These are phyloP conservation scores for Yarrowia osloensis DNA, from an alignment of 805 yeast genomes.

Conservation along the genomic window DNA sequence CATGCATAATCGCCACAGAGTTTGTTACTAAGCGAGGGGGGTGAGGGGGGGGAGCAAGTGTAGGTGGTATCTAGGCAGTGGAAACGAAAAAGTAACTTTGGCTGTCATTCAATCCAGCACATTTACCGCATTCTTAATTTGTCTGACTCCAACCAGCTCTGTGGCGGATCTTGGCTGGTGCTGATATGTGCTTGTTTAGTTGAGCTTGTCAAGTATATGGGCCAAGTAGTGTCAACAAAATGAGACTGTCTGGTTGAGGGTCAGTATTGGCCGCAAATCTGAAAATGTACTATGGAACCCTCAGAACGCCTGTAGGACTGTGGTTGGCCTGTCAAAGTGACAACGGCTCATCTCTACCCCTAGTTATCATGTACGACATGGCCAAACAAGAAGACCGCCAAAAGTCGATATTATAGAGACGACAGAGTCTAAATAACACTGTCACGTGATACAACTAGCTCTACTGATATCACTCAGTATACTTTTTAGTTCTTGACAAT, in stretches of 20 bases:
- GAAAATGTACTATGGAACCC: no score
- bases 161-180: no score
- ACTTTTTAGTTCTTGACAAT: neutral
- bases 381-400: neutral
- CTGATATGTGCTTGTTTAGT: neutral
- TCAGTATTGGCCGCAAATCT: no score
- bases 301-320: no score
- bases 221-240: neutral
- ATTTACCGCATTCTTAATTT: neutral
- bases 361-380: no score
- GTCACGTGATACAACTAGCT: neutral
- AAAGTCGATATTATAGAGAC: neutral
- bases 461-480: no score
- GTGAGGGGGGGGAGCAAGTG: neutral
- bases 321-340: no score
- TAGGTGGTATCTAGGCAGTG: no score
- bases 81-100: no score
- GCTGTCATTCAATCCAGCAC: no score
- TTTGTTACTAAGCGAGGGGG: neutral
- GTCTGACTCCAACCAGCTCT: no score
- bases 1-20: slow-evolving; percentile 13
- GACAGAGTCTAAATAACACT: neutral
- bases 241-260: no score
- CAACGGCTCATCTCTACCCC: neutral
- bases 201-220: neutral